Conservation (phyloP, 129 eudicot species). For the Logfia minima region DNA sequence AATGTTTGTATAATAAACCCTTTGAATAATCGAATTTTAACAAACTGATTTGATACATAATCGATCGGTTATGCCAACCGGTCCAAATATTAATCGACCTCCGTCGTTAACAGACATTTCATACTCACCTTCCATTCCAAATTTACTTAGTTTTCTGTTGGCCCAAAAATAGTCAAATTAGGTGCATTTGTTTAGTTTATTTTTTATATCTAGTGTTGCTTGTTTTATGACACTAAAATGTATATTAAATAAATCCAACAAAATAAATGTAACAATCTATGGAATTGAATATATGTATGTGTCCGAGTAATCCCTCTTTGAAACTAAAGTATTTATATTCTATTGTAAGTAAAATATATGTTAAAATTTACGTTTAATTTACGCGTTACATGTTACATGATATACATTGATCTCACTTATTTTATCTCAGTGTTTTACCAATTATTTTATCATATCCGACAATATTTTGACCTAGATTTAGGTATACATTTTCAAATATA, state of each 20-base stretch:
- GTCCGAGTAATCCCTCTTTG: too few species aligned
- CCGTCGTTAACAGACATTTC: neutral
- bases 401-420: too few species aligned
- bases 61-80: conserved; percentile 4
- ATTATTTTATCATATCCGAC: too few species aligned
- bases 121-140: conserved; percentile 14
- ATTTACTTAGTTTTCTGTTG: conserved; percentile 7
- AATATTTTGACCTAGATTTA: too few species aligned
- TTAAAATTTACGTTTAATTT: too few species aligned
- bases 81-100: neutral
- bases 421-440: too few species aligned
- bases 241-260: neutral
- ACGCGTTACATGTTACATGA: too few species aligned
- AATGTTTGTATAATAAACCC: too few species aligned
- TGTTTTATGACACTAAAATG: neutral
- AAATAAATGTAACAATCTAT: neutral
- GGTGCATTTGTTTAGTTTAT: neutral
- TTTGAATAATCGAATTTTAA: neutral
- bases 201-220: neutral
- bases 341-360: too few species aligned
- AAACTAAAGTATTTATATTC: too few species aligned
- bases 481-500: too few species aligned
- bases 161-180: conserved; percentile 7
- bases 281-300: too few species aligned
- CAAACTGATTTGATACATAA: conserved; percentile 9